A percentile compares a stretch with the other conserved stretches of the same genome.
Evolutionary conservation across 768 basidiomycete species (phyloP).

Genomic region (Botryobasidium botryosum): DNA sequence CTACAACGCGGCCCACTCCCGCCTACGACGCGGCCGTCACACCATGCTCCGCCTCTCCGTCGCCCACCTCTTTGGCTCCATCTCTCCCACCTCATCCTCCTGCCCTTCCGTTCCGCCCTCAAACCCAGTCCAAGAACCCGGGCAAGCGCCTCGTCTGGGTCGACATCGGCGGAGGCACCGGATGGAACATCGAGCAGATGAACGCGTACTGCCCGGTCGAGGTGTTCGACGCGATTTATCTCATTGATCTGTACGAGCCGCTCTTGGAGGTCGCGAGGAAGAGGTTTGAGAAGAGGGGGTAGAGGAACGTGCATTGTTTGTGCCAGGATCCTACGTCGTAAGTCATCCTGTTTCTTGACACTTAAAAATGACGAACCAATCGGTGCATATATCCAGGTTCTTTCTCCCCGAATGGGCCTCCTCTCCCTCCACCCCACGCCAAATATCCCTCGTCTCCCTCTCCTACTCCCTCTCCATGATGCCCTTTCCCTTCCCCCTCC

Average conservation of each 20-base stretch:
- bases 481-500: slow-evolving; percentile 42
- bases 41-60: slow-evolving; percentile 57
- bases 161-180: slow-evolving; percentile 66
- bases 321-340: slow-evolving; percentile 64
- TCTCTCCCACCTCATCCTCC: too few relatives aligned
- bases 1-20: slow-evolving; percentile 48
- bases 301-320: slow-evolving; percentile 54
- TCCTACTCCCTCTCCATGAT: slow-evolving; percentile 33
- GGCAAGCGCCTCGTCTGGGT: slow-evolving; percentile 49
- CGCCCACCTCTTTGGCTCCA: slow-evolving; percentile 38
- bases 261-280: slow-evolving; percentile 53
- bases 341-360: too few relatives aligned
- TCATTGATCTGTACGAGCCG: slow-evolving; percentile 57
- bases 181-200: slow-evolving; percentile 62
- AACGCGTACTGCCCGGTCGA: slow-evolving; percentile 38
- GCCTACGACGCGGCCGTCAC: slow-evolving; percentile 47
- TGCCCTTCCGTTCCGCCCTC: neutral
- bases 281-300: slow-evolving; percentile 47
- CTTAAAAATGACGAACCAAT: too few relatives aligned
- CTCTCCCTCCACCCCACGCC: slow-evolving; percentile 34
- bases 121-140: slow-evolving; percentile 20
- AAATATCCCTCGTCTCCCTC: slow-evolving; percentile 29
- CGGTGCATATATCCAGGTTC: too few relatives aligned
- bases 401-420: slow-evolving; percentile 39
- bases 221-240: slow-evolving; percentile 49